phyloP scores from a whole-genome alignment of 148 eudicot genomes.

The Rhododendron ovatum region DNA sequence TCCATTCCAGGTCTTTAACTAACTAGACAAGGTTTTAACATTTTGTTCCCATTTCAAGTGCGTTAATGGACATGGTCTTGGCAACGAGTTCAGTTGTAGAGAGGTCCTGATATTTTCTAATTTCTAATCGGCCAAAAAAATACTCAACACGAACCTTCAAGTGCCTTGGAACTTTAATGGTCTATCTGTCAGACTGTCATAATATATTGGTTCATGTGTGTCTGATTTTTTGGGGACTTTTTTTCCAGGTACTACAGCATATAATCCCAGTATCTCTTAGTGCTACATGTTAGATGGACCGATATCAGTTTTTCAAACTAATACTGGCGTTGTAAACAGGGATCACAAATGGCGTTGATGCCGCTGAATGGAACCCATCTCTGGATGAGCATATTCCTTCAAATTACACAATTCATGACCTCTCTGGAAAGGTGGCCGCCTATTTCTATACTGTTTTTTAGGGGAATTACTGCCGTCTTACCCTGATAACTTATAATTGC shows the following conservation, averaged over 20 bases:
- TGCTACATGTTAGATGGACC: not conserved
- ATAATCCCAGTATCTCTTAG: not conserved
- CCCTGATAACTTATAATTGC: conserved; percentile 11
- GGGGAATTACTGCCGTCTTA: not conserved
- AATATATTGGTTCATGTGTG: not conserved
- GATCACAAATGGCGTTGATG: conserved; percentile 82
- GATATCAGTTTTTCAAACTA: not conserved
- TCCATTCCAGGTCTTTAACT: not conserved
- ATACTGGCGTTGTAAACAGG: conserved; percentile 35
- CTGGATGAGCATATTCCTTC: conserved; percentile 62
- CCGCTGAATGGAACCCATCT: conserved; percentile 76
- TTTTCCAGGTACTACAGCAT: not conserved
- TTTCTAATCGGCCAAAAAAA: not conserved
- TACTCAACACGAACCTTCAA: not conserved
- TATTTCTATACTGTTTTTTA: not conserved
- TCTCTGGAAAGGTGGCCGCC: conserved; percentile 80
- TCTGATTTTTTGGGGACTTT: not conserved
- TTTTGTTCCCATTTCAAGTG: not conserved
- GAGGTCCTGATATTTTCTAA: not conserved
- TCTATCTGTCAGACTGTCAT: not conserved
- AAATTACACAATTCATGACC: conserved; percentile 66
- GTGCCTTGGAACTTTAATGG: not conserved
- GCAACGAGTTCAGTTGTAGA: not conserved
- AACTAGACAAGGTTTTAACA: not conserved
- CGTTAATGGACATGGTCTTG: not conserved